phyloP scores from a whole-genome alignment of 257 asterid genomes.

The Nicotiana tabacum region DNA sequence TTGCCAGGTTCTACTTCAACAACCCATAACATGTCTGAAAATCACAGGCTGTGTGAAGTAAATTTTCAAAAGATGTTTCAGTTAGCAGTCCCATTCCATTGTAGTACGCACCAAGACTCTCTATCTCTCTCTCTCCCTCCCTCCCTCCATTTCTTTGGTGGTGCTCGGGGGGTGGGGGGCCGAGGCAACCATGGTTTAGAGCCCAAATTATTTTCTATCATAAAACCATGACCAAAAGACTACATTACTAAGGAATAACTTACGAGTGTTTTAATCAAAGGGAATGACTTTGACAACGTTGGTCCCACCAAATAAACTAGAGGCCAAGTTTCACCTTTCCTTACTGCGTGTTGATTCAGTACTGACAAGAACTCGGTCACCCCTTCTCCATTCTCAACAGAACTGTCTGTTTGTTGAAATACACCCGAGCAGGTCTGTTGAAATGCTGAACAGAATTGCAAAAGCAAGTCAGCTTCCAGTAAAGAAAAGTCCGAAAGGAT shows the following conservation, averaged over 20 bases:
- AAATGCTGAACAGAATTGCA: slow-evolving; percentile 54
- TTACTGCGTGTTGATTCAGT: slow-evolving; percentile 58
- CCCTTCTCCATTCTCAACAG: slow-evolving; percentile 45
- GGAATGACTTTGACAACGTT: slow-evolving; percentile 49
- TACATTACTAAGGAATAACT: slow-evolving; percentile 28
- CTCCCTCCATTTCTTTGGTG: background rate
- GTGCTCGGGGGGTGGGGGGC: background rate
- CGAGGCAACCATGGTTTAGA: background rate
- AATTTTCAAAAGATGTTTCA: background rate
- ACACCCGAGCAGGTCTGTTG: slow-evolving; percentile 57
- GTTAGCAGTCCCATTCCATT: background rate
- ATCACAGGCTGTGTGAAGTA: background rate
- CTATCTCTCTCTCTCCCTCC: background rate
- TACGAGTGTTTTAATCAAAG: slow-evolving; percentile 52
- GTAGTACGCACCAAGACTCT: background rate
- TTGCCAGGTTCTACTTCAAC: background rate
- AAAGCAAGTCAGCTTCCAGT: slow-evolving; percentile 48
- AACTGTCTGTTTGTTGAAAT: slow-evolving; percentile 44
- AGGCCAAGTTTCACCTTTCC: slow-evolving; percentile 87
- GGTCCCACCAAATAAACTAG: slow-evolving; percentile 71
- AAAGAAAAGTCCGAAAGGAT: slow-evolving; percentile 56
- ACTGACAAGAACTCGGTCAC: slow-evolving; percentile 50
- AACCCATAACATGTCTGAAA: background rate
- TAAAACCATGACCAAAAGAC: background rate
- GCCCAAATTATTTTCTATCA: background rate